Percentiles rank a stretch among this genome's conserved stretches.
Evolutionary conservation across 352 stramenopile species (phyloP).

Genomic region (Phytopythium kandeliae): DNA sequence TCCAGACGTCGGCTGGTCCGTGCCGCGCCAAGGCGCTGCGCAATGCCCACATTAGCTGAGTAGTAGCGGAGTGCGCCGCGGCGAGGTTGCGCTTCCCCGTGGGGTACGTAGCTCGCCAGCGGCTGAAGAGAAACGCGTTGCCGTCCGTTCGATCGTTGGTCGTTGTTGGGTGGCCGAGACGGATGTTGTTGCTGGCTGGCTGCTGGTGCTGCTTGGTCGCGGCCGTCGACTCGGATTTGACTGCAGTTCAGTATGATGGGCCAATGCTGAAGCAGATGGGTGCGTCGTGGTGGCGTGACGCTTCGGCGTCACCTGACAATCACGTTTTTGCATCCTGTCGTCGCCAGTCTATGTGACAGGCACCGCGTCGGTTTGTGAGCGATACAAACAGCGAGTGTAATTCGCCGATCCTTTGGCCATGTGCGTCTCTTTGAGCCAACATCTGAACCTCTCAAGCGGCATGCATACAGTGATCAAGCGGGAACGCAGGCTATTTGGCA

Average conservation of each 20-base stretch:
- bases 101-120: neutral
- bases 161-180: too few species aligned
- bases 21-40: conserved; percentile 59
- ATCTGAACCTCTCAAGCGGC: neutral
- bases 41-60: conserved; percentile 70
- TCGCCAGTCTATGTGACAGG: conserved; percentile 6
- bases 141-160: too few species aligned
- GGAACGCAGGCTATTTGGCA: neutral
- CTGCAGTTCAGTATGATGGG: too few species aligned
- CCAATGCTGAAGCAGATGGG: conserved; percentile 1
- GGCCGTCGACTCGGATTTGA: neutral
- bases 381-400: conserved; percentile 2
- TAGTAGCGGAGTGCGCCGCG: too few species aligned
- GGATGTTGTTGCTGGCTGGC: neutral
- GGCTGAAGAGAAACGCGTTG: conserved; percentile 1
- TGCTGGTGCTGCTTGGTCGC: neutral
- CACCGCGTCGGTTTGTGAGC: neutral
- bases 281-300: neutral
- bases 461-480: neutral
- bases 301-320: conserved; percentile 4
- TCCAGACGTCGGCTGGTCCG: conserved; percentile 63
- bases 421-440: conserved; percentile 3
- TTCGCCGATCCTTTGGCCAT: neutral
- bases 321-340: too few species aligned
- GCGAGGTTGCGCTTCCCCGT: too few species aligned